Evolutionary conservation across 1,284 basidiomycete genomes (phyloP).

Genomic region (Nidula niveotomentosa): DNA sequence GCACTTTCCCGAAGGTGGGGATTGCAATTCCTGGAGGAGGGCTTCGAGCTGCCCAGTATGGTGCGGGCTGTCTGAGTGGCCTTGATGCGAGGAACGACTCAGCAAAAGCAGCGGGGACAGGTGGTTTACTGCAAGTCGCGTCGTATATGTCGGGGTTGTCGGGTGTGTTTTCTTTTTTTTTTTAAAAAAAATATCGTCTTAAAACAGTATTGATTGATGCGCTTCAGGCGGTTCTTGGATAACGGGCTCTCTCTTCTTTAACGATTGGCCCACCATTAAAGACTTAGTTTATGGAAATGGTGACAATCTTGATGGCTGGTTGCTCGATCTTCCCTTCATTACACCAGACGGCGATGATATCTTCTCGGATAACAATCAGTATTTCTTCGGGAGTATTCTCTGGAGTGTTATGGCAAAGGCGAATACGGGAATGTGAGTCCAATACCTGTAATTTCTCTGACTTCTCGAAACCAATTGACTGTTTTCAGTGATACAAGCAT

Average conservation of each 20-base stretch:
- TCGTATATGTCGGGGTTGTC: conserved; percentile 64
- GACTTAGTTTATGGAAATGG: conserved; percentile 58
- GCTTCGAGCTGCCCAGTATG: conserved; percentile 58
- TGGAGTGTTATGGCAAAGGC: conserved; percentile 60
- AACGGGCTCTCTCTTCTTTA: conserved; percentile 54
- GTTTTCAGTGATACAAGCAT: conserved; percentile 54
- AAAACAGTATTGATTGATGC: not conserved
- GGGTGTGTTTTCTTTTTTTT: conserved; percentile 33
- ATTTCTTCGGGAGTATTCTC: conserved; percentile 58
- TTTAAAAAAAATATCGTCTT: not conserved
- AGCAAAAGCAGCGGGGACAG: conserved; percentile 56
- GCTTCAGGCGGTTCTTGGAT: conserved; percentile 67
- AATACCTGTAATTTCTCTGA: not conserved
- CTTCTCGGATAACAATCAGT: conserved; percentile 48
- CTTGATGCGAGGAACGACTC: conserved; percentile 59
- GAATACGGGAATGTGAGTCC: conserved; percentile 46
- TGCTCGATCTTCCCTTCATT: conserved; percentile 54
- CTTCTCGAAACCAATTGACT: not conserved
- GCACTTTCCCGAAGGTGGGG: conserved; percentile 48
- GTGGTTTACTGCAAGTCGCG: conserved; percentile 63
- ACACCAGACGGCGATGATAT: conserved; percentile 49
- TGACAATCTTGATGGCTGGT: conserved; percentile 49
- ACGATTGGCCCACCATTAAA: conserved; percentile 53
- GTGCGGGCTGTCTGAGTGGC: conserved; percentile 54
- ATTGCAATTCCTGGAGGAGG: conserved; percentile 63